phyloP scores from a whole-genome alignment of 129 eudicot species.

The Helichrysum umbraculigerum region DNA sequence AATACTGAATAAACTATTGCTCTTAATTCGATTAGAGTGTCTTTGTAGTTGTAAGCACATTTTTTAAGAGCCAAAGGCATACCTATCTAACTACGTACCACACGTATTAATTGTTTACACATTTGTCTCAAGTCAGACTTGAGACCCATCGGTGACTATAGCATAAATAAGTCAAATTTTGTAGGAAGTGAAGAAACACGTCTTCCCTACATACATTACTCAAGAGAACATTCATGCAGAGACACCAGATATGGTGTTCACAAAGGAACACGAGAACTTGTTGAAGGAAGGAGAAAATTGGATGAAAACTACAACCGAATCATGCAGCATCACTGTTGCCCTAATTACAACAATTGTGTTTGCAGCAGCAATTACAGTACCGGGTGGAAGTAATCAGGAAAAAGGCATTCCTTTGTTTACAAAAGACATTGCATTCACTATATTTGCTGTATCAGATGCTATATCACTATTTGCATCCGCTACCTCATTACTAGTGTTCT shows the following conservation, averaged over 20 bases:
- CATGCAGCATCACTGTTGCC: not conserved
- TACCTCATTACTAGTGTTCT: slow-evolving; percentile 26
- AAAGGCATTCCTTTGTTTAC: slow-evolving; percentile 18
- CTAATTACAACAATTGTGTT: not conserved
- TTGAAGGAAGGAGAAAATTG: slow-evolving; percentile 6
- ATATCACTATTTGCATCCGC: slow-evolving; percentile 31
- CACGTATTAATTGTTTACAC: no score
- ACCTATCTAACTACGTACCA: not conserved
- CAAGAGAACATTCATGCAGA: not conserved
- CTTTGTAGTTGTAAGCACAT: not conserved
- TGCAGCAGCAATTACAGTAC: slow-evolving; percentile 15
- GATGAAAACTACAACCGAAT: slow-evolving; percentile 13
- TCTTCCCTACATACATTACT: not conserved
- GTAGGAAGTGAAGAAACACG: not conserved
- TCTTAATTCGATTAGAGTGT: no score
- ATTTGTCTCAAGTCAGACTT: no score
- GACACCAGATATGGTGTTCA: not conserved
- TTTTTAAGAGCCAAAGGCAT: not conserved
- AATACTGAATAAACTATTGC: not conserved
- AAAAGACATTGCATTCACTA: slow-evolving; percentile 9
- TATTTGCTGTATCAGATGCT: slow-evolving; percentile 34
- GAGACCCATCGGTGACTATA: no score
- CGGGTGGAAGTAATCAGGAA: slow-evolving; percentile 23
- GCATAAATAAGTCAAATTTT: not conserved
- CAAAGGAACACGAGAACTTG: not conserved